phyloP scores from a whole-genome alignment of 139 green algal genomes.

The Tetradesmus lagerheimii region DNA sequence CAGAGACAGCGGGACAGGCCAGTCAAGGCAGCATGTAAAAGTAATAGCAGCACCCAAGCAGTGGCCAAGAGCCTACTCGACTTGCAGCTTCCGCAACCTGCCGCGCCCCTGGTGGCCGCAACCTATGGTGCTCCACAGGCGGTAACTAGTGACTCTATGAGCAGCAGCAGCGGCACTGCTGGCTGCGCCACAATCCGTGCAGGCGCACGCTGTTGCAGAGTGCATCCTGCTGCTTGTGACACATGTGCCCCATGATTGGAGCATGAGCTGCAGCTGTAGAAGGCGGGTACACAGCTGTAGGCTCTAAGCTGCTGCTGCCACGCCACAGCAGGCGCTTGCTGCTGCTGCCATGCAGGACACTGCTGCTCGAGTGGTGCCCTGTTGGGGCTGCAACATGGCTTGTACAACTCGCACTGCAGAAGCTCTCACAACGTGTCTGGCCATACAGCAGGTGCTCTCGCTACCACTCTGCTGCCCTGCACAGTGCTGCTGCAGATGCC shows the following conservation, averaged over 20 bases:
- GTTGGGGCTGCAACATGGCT: neutral
- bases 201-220: neutral
- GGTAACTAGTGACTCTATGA: neutral
- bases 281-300: no score
- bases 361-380: neutral
- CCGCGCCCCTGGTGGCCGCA: neutral
- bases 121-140: neutral
- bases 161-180: neutral
- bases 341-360: no score
- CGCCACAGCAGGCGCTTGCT: no score
- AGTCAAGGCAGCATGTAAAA: neutral
- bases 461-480: neutral
- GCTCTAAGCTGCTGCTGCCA: neutral
- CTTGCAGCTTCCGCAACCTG: neutral
- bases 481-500: neutral
- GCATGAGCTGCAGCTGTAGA: neutral
- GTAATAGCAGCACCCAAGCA: neutral
- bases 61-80: neutral
- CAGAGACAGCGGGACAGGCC: no score
- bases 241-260: no score
- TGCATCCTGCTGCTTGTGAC: neutral
- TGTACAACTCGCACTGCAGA: neutral
- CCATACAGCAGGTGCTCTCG: neutral
- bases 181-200: neutral
- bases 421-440: no score